These are phyloP conservation scores for Lasiosphaeria ovina DNA, from an alignment of 495 filamentous ascomycete genomes.

Conservation along the genomic window DNA sequence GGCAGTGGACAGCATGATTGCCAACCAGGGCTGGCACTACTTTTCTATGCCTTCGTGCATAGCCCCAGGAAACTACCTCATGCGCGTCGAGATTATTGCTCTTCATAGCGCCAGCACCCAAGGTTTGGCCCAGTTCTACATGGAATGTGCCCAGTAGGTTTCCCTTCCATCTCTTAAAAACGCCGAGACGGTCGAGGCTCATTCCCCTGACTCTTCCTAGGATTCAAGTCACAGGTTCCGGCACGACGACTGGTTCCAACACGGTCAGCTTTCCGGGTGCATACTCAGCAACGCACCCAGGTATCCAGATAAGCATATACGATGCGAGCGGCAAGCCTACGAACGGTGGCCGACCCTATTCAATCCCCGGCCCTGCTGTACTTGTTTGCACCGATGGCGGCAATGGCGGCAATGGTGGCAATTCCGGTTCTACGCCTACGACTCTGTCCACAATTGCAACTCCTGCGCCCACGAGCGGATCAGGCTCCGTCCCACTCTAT, in stretches of 20 bases:
- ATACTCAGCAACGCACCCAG: constrained; percentile 46
- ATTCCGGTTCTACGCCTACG: constrained; percentile 6
- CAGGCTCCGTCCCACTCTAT: constrained; percentile 36
- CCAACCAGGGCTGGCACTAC: constrained; percentile 48
- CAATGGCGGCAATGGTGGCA: constrained; percentile 11
- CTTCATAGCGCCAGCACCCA: constrained; percentile 43
- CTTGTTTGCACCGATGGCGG: constrained; percentile 17
- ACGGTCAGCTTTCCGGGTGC: constrained; percentile 47
- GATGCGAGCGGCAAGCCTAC: constrained; percentile 18
- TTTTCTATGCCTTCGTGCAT: constrained; percentile 49
- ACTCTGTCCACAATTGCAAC: background rate
- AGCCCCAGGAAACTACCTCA: constrained; percentile 50
- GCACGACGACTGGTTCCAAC: constrained; percentile 31
- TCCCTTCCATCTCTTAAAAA: background rate
- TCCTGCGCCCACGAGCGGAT: constrained; percentile 17
- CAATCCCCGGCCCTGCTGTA: constrained; percentile 44
- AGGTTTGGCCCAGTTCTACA: constrained; percentile 47
- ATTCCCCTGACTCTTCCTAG: background rate
- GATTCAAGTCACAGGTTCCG: constrained; percentile 36
- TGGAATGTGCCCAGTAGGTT: constrained; percentile 49
- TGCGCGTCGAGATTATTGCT: constrained; percentile 52
- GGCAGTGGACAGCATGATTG: constrained; percentile 52
- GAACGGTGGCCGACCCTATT: constrained; percentile 22
- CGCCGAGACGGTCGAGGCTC: too few relatives aligned
- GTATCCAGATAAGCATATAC: constrained; percentile 52